phyloP scores from a whole-genome alignment of 805 yeast species.

The Nakazawaea ishiwadae region DNA sequence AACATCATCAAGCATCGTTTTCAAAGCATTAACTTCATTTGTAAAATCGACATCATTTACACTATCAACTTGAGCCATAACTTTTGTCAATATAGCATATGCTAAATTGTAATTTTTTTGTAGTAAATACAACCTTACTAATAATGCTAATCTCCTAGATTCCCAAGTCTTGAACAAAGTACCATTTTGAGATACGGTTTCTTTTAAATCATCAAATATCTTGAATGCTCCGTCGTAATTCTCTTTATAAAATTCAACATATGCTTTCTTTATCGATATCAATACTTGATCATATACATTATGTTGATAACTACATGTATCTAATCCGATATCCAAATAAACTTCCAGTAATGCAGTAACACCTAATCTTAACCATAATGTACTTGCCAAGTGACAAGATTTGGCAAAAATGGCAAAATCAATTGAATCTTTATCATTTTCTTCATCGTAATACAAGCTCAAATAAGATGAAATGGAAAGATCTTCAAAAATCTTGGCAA shows the following conservation, averaged over 20 bases:
- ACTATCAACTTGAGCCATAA: slow-evolving; percentile 26
- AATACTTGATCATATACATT: slow-evolving; percentile 36
- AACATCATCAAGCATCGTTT: slow-evolving; percentile 25
- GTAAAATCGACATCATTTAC: slow-evolving; percentile 34
- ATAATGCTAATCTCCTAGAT: slow-evolving; percentile 34
- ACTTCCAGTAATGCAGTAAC: slow-evolving; percentile 38
- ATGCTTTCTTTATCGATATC: slow-evolving; percentile 34
- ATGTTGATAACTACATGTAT: slow-evolving; percentile 28
- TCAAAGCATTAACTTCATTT: slow-evolving; percentile 29
- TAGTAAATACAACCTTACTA: slow-evolving; percentile 31
- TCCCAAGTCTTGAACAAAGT: slow-evolving; percentile 38
- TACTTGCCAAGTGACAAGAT: slow-evolving; percentile 38
- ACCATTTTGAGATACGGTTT: slow-evolving; percentile 16
- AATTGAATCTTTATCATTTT: slow-evolving; percentile 23
- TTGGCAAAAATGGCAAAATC: slow-evolving; percentile 35
- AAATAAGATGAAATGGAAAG: slow-evolving; percentile 52
- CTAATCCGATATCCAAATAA: slow-evolving; percentile 43
- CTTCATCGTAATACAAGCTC: slow-evolving; percentile 33
- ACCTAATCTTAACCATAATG: slow-evolving; percentile 52
- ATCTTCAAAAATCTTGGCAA: slow-evolving; percentile 47
- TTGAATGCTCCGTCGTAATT: slow-evolving; percentile 34
- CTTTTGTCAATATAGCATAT: slow-evolving; percentile 27
- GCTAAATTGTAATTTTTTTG: slow-evolving; percentile 33
- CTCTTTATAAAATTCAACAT: slow-evolving; percentile 32
- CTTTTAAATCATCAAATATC: slow-evolving; percentile 29